Evolutionary conservation across 1,139 yeast genomes (phyloP).

Genomic region (Spathaspora sp.): DNA sequence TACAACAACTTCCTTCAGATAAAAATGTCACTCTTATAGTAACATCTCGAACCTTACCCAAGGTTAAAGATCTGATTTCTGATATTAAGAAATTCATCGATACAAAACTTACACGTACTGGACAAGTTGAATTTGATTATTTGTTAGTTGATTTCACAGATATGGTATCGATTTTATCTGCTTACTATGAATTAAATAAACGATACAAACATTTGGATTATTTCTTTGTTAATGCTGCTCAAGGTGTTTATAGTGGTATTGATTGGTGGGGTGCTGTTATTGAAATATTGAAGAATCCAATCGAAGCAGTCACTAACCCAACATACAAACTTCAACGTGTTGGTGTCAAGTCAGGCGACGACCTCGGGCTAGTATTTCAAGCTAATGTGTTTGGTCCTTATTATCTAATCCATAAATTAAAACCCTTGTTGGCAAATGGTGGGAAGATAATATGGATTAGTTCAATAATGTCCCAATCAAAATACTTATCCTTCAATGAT

Average conservation of each 20-base stretch:
- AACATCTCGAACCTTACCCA: constrained; percentile 84
- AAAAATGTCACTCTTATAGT: constrained; percentile 72
- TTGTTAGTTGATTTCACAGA: constrained; percentile 83
- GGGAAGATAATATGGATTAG: constrained; percentile 84
- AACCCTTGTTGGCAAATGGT: constrained; percentile 50
- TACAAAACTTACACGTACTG: constrained; percentile 31
- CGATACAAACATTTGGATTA: constrained; percentile 70
- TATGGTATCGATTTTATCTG: constrained; percentile 81
- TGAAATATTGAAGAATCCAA: constrained; percentile 63
- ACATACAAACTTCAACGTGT: constrained; percentile 76
- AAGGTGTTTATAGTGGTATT: constrained; percentile 81
- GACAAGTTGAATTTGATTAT: constrained; percentile 79
- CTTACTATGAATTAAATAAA: constrained; percentile 66
- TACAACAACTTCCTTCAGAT: constrained; percentile 54
- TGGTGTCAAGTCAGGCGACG: constrained; percentile 72
- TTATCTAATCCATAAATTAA: constrained; percentile 65
- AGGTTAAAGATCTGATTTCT: constrained; percentile 74
- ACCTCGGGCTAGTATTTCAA: constrained; percentile 85
- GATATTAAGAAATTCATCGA: constrained; percentile 54
- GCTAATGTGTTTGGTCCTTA: constrained; percentile 96
- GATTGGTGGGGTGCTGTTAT: constrained; percentile 78
- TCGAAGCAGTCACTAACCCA: constrained; percentile 82
- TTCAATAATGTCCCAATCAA: constrained; percentile 73
- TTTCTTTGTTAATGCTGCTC: constrained; percentile 85
- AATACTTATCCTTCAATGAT: constrained; percentile 70